Evolutionary conservation across 2,329 filamentous ascomycete genomes (phyloP), one percentile per base, ranked within the genome.

Genomic region (Fusarium sp.): DNA sequence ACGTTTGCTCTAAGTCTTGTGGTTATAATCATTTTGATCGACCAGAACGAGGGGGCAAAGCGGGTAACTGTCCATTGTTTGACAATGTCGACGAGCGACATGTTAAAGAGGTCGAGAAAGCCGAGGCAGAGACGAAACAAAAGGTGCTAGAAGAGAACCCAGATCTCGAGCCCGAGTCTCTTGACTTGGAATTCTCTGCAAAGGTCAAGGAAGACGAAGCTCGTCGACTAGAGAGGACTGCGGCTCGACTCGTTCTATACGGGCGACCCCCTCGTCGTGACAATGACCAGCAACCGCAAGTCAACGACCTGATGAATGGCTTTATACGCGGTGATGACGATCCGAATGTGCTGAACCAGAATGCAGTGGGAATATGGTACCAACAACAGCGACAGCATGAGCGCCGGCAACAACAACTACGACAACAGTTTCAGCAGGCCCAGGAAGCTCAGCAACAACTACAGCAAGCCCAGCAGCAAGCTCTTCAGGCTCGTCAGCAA

Each of bases 21-120:
- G 80, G 86, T 59, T 96, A 97, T 74, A 71, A 82, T 0, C 94
- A 97, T 78, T 97, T 97, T 74, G 82, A 90, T 63, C 85, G 91
- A 56, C 15, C 60, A 0, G 61, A 25, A 2, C 76, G 82, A 48
- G 86, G 85, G 15, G 85, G 86, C 1, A 85, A 82, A 60, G 51
- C 49, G 0, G 85, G 84, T 3, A 87, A 87, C 64, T 95, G 92
- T 67, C 88, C 90, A 2, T 81, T 94, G 0, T 92, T 91, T 70
- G 92, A 94, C 51, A 84, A 84, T 45, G 80, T 81, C 7, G 86
- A 90, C 68, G 76, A 84, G 45, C 86, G 90, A 6, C 91, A 94
- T 69, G 81, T 88, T 25, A 76, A 84, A 10, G 91, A 94, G 69
- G 87, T 92, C 18, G 82, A 83, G 20, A 82, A 81, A 20, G 92